phyloP scores from a whole-genome alignment of 495 filamentous ascomycete genomes.

The Chaetomium fimeti region DNA sequence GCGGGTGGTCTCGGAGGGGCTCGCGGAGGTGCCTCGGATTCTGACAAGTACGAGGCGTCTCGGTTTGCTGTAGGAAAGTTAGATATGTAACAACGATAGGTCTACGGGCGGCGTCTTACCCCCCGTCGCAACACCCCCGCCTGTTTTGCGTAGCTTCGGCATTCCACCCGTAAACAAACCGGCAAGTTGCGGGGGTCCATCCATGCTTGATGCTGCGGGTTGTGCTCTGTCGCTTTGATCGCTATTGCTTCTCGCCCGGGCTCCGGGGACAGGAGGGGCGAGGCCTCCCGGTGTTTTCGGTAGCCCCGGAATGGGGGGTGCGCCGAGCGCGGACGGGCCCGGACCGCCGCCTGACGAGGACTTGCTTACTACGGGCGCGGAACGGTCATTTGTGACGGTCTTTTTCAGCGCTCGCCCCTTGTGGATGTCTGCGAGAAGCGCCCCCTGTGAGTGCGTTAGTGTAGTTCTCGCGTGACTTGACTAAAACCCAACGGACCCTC shows the following conservation, averaged over 20 bases:
- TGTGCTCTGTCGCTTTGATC: conserved; percentile 57
- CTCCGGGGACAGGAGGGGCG: conserved; percentile 72
- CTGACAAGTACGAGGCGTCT: conserved; percentile 75
- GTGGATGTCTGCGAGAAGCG: conserved; percentile 82
- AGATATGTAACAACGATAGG: conserved; percentile 22
- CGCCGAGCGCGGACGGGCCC: conserved; percentile 56
- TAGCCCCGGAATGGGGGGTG: conserved; percentile 76
- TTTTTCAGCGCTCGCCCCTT: conserved; percentile 84
- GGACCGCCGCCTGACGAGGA: conserved; percentile 49
- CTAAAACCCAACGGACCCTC: conserved; percentile 15
- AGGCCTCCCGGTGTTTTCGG: conserved; percentile 60
- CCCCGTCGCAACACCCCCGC: conserved; percentile 85
- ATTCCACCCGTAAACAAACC: conserved; percentile 93
- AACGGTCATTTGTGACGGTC: conserved; percentile 90
- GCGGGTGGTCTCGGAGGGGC: conserved; percentile 64
- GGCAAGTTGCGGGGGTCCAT: conserved; percentile 74
- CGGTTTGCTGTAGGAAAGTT: conserved; percentile 55
- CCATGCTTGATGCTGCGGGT: conserved; percentile 38
- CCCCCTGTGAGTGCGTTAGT: conserved; percentile 62
- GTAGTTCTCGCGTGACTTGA: not conserved
- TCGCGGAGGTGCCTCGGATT: conserved; percentile 67
- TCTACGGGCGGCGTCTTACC: conserved; percentile 41
- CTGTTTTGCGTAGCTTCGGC: conserved; percentile 85
- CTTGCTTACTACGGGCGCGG: conserved; percentile 68
- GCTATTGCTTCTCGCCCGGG: conserved; percentile 77